These are phyloP conservation scores for Acanthamoeba lenticulata DNA, from an alignment of 208 protist genomes.

Conservation along the genomic window DNA sequence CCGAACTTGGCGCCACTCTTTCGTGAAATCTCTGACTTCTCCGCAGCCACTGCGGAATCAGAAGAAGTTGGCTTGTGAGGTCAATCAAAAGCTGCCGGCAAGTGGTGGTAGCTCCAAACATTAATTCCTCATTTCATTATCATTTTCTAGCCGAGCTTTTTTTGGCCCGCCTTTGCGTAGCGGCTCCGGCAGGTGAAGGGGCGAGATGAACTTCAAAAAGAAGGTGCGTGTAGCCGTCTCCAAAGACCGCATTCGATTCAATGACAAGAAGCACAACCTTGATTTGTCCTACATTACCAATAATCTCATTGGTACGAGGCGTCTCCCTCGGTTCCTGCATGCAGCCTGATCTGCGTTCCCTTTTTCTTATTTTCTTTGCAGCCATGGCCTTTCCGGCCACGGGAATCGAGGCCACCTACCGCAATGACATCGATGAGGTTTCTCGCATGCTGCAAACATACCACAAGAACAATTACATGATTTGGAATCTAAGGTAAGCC, in stretches of 20 bases:
- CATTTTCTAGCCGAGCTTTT: no score
- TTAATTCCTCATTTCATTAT: no score
- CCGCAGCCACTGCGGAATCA: no score
- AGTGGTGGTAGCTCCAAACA: no score
- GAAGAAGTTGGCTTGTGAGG: no score
- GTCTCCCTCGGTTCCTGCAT: background rate
- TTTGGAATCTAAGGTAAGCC: conserved; percentile 73
- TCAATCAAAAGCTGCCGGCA: background rate
- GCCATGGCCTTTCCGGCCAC: conserved; percentile 75
- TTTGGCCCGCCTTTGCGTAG: no score
- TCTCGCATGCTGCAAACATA: conserved; percentile 72
- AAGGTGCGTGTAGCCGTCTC: conserved; percentile 77
- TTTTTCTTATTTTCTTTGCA: conserved; percentile 13
- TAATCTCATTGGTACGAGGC: conserved; percentile 78
- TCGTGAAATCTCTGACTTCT: background rate
- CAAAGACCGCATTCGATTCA: conserved; percentile 74
- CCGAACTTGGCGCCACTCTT: background rate
- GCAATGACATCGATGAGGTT: conserved; percentile 77
- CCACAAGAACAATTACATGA: conserved; percentile 79
- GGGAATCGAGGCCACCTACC: conserved; percentile 71
- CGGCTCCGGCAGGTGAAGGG: no score
- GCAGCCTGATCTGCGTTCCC: background rate
- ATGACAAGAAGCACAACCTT: conserved; percentile 78
- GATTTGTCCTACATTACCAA: conserved; percentile 82
- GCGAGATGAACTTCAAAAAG: conserved; percentile 67